Conservation (phyloP, 805 yeast genomes). For the Scheffersomyces coipomensis region DNA sequence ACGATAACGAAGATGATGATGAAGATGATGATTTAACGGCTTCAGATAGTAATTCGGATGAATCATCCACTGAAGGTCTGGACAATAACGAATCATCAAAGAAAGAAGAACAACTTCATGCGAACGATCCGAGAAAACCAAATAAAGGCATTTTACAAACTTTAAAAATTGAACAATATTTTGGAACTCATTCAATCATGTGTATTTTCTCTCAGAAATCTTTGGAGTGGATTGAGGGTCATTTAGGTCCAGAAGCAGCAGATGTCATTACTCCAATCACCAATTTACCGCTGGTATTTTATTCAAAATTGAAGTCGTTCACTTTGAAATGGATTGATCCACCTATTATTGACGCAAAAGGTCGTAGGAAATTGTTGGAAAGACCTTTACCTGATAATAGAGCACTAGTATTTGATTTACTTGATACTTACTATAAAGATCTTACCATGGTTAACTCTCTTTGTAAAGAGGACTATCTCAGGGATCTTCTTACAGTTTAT, state of each 20-base stretch:
- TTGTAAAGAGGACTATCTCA: conserved; percentile 13
- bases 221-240: conserved; percentile 27
- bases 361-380: conserved; percentile 15
- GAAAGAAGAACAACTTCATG: not conserved
- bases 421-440: conserved; percentile 21
- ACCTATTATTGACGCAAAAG: conserved; percentile 17
- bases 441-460: conserved; percentile 20
- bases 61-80: not conserved
- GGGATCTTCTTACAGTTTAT: conserved; percentile 21
- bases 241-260: conserved; percentile 20
- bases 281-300: conserved; percentile 25
- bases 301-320: conserved; percentile 13
- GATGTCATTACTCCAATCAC: conserved; percentile 22
- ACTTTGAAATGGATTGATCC: conserved; percentile 31
- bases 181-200: conserved; percentile 36
- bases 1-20: conserved; percentile 11
- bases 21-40: conserved; percentile 8
- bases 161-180: conserved; percentile 18
- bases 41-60: not conserved
- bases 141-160: not conserved
- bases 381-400: conserved; percentile 26
- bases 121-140: not conserved
- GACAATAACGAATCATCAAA: not conserved
- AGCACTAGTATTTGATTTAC: conserved; percentile 21
- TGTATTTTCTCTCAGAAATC: conserved; percentile 34